A percentile compares a stretch with the other conserved stretches of the same genome.
These are phyloP conservation scores for Sporothrix inflata DNA, from an alignment of 2,329 filamentous ascomycete species.

Conservation along the genomic window DNA sequence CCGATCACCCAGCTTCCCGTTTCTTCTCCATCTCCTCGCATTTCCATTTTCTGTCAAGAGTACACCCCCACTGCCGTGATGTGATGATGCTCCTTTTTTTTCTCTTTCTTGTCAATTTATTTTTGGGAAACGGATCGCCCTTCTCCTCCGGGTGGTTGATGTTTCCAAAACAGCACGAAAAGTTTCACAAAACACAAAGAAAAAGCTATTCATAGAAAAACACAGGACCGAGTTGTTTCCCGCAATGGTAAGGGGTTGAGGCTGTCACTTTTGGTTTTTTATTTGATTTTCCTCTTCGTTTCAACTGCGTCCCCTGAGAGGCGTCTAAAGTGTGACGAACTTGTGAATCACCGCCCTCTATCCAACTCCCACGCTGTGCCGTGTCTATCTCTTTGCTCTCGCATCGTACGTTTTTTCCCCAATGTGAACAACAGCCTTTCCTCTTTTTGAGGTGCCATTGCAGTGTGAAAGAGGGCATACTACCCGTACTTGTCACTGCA, in stretches of 20 bases:
- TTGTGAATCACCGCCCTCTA: background rate
- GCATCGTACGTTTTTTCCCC: background rate
- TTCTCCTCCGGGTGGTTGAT: background rate
- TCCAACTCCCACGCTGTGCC: background rate
- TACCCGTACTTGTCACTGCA: background rate
- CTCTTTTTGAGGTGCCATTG: background rate
- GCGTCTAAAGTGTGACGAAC: background rate
- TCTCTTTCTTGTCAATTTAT: background rate
- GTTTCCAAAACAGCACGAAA: constrained; percentile 17
- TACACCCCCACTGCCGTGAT: background rate
- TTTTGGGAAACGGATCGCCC: constrained; percentile 4
- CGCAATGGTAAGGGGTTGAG: constrained; percentile 2
- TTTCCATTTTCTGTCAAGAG: too few relatives aligned
- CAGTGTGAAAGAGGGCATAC: background rate
- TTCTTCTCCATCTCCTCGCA: background rate
- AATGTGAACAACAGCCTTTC: background rate
- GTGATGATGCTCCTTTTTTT: background rate
- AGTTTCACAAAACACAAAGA: constrained; percentile 17
- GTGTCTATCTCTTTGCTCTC: background rate
- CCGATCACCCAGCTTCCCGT: constrained; percentile 20
- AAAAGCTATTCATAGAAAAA: background rate
- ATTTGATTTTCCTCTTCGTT: background rate
- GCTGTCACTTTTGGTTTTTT: background rate
- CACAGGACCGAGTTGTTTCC: background rate
- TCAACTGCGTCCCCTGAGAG: background rate